These are phyloP conservation scores for Eimeria sp. DNA, from an alignment of 169 alveolate genomes.

Conservation along the genomic window DNA sequence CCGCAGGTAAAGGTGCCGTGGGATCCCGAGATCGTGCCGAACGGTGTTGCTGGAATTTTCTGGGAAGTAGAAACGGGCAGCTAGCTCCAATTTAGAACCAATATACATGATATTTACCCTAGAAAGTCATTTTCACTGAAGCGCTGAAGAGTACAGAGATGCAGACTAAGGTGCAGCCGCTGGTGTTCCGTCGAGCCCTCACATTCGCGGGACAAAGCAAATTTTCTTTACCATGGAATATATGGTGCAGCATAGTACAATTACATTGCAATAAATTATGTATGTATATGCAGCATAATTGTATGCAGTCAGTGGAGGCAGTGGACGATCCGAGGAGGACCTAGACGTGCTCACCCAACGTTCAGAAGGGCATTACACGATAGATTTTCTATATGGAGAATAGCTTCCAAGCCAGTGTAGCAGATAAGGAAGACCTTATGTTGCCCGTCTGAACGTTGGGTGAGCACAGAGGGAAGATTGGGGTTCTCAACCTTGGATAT, in stretches of 20 bases:
- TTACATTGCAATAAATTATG: background rate
- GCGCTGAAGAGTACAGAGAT: too few relatives aligned
- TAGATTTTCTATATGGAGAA: too few relatives aligned
- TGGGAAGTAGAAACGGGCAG: background rate
- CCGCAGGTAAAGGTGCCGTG: background rate
- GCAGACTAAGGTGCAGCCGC: background rate
- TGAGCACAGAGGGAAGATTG: background rate
- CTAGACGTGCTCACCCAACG: background rate
- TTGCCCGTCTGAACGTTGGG: background rate
- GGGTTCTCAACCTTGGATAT: background rate
- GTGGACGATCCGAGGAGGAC: background rate
- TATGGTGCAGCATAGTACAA: background rate
- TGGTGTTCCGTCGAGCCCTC: background rate
- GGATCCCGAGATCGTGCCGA: background rate
- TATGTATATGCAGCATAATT: background rate
- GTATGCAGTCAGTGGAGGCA: background rate
- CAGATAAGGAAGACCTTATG: background rate
- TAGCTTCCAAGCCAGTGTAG: background rate
- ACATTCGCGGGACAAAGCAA: background rate
- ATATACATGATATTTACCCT: background rate
- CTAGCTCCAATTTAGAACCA: background rate
- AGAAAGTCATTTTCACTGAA: background rate
- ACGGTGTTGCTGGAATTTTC: background rate
- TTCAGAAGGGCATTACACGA: background rate
- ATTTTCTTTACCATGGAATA: background rate